These are phyloP conservation scores for Staphylotrichum longicolle DNA, from an alignment of 495 filamentous ascomycete genomes.

Conservation along the genomic window DNA sequence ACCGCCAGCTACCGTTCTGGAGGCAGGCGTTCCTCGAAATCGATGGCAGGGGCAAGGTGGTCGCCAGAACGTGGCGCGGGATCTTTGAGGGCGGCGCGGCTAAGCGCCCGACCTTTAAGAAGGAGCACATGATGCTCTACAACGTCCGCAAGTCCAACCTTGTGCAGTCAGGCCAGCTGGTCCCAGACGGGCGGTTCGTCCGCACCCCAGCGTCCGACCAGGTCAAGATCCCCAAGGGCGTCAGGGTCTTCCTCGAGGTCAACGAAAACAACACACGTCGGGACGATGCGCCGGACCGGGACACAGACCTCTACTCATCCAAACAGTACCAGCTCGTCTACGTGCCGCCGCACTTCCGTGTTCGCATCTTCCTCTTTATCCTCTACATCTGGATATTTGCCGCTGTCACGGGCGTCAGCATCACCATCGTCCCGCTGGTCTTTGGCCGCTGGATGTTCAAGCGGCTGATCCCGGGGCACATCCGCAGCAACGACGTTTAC, in stretches of 20 bases:
- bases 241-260: slow-evolving; percentile 76
- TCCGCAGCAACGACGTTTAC: slow-evolving; percentile 90
- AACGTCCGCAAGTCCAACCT: slow-evolving; percentile 36
- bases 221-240: slow-evolving; percentile 86
- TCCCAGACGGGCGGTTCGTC: slow-evolving; percentile 78
- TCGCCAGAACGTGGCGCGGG: slow-evolving; percentile 43
- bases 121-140: slow-evolving; percentile 27
- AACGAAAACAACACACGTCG: slow-evolving; percentile 63
- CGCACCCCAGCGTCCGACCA: slow-evolving; percentile 88
- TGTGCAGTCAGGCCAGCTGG: slow-evolving; percentile 44
- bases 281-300: slow-evolving; percentile 55
- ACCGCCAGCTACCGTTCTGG: slow-evolving; percentile 33
- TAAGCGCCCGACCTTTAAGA: slow-evolving; percentile 31
- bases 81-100: slow-evolving; percentile 39
- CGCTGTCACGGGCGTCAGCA: slow-evolving; percentile 81
- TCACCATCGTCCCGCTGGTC: slow-evolving; percentile 80
- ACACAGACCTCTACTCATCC: slow-evolving; percentile 66
- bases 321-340: slow-evolving; percentile 79
- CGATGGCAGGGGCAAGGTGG: slow-evolving; percentile 31
- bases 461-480: slow-evolving; percentile 59
- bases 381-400: slow-evolving; percentile 91
- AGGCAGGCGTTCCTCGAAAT: slow-evolving; percentile 39
- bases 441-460: slow-evolving; percentile 77
- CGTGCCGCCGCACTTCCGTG: slow-evolving; percentile 79
- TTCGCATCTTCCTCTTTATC: slow-evolving; percentile 81